Base-by-base conservation (phyloP, 192 early-diverging fungal genomes). In the Chytriomyces confervae region DNA sequence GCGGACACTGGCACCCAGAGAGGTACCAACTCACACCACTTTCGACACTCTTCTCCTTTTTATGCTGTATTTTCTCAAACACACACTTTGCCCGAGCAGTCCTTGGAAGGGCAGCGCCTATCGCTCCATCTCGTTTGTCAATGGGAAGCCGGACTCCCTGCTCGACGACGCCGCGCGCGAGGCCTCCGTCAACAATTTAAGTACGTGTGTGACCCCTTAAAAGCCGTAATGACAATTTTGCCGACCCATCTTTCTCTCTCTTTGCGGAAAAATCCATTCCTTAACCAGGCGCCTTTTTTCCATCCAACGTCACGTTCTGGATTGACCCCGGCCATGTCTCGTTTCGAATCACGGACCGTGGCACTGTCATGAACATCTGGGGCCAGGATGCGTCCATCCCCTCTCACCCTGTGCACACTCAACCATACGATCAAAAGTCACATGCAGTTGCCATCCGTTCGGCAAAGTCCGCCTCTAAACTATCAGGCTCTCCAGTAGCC, bases 261-360 rank as follows among this genome's bases (percentile, higher is more conserved):
- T 36, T 36, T 36, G 36, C 36, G 36, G 36, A 36, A 36, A 36
- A 36, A 36, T 36, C 36, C 1, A 3, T 36, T n/a, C 27, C 13
- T 67, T 27, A 1, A 24, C 68, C 66, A 62, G 69, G 23, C 27
- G 3, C 48, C 44, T 75, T 53, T 20, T 80, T 72, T 46, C 78
- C 79, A 7, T 10, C 36, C 9, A 64, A 60, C 27, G 61, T 80
- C 36, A 74, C 74, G 5, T 68, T 80, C 53, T 80, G 79, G 79
- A 81, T 78, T n/a, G 79, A 80, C 47, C 79, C 79, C n/a, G 68
- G 67, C 13, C 77, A 51, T 46, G 79, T 80, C 45, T 27, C 77
- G 11, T 50, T 66, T 24, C 64, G 78, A 16, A 70, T 80, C 51
- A 49, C 51, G 70, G 79, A 80, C 46, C 24, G 9, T 74, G 79